phyloP scores from a whole-genome alignment of 768 basidiomycete genomes.

The Mycena floridula region DNA sequence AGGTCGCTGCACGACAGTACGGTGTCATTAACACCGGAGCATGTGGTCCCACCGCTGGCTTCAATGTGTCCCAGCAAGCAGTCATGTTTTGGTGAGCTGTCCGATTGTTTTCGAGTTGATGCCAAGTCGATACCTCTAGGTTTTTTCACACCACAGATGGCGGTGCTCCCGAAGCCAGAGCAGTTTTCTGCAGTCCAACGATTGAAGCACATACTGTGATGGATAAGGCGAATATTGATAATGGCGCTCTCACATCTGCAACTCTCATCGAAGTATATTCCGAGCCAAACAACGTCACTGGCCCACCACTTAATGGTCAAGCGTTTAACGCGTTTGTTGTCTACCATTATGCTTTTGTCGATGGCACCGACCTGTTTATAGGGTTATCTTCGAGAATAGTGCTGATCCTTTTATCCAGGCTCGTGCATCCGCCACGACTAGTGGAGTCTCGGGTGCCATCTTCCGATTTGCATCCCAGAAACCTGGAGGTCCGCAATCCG shows the following conservation, averaged over 20 bases:
- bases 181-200: slow-evolving; percentile 53
- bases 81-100: slow-evolving; percentile 59
- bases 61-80: slow-evolving; percentile 37
- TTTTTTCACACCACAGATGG: slow-evolving; percentile 31
- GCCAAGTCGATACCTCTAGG: slow-evolving; percentile 15
- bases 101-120: background rate
- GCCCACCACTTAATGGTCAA: slow-evolving; percentile 32
- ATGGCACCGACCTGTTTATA: background rate
- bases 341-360: background rate
- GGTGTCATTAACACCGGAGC: slow-evolving; percentile 34
- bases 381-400: slow-evolving; percentile 21
- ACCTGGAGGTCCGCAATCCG: slow-evolving; percentile 32
- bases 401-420: slow-evolving; percentile 42
- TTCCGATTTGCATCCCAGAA: slow-evolving; percentile 43
- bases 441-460: slow-evolving; percentile 57
- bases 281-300: slow-evolving; percentile 43
- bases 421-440: slow-evolving; percentile 39
- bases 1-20: slow-evolving; percentile 41
- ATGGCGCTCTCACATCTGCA: slow-evolving; percentile 11
- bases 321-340: slow-evolving; percentile 53
- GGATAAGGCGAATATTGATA: slow-evolving; percentile 38
- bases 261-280: background rate
- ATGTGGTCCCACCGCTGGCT: slow-evolving; percentile 20
- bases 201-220: slow-evolving; percentile 38
- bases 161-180: slow-evolving; percentile 32